Evolutionary conservation across 257 asterid species (phyloP).

Genomic region (Datura wrightii): DNA sequence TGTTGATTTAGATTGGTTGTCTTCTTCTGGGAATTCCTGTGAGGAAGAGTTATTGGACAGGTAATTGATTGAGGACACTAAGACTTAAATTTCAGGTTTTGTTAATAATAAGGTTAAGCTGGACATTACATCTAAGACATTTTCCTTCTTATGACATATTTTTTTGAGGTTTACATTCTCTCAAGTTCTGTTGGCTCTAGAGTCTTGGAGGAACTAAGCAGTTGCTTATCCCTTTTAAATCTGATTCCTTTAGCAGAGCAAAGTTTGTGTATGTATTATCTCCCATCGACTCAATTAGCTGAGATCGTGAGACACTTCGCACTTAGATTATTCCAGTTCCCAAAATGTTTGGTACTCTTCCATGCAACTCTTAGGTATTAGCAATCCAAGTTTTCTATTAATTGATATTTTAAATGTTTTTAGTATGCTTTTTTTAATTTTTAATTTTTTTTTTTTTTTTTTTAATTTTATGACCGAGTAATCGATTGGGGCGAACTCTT

Average conservation of each 20-base stretch:
- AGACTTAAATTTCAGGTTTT: constrained; percentile 25
- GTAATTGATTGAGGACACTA: constrained; percentile 46
- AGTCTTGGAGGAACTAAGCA: constrained; percentile 18
- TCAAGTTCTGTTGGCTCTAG: constrained; percentile 14
- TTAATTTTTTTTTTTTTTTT: no score
- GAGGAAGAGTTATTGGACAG: constrained; percentile 90
- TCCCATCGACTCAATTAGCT: constrained; percentile 16
- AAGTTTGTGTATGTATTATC: neutral
- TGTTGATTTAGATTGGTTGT: constrained; percentile 93
- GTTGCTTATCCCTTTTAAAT: neutral
- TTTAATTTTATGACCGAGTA: neutral
- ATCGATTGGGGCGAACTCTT: neutral
- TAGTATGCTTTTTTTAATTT: neutral
- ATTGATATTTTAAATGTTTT: neutral
- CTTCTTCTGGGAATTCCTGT: constrained; percentile 91
- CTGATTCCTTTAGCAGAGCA: neutral
- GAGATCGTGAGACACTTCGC: constrained; percentile 8
- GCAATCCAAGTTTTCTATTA: neutral
- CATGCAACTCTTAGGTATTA: neutral
- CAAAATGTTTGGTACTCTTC: neutral
- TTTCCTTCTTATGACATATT: neutral
- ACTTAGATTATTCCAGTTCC: neutral
- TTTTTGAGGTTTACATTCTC: constrained; percentile 5
- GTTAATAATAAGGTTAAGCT: constrained; percentile 4
- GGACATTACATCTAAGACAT: neutral